Conservation (phyloP, 805 yeast genomes). For the Saturnispora saitoi region DNA sequence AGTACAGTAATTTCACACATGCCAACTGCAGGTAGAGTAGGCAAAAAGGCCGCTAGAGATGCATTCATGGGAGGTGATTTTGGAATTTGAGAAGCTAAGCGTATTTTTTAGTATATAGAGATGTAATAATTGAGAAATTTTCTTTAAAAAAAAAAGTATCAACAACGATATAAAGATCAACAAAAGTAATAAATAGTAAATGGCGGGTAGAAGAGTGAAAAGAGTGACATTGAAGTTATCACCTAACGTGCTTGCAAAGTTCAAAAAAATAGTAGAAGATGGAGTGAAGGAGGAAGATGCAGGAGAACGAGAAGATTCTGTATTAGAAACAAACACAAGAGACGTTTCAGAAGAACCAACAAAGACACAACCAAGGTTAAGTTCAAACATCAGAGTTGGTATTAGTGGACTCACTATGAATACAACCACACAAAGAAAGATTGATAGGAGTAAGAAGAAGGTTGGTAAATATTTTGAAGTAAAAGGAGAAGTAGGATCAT, state of each 20-base stretch:
- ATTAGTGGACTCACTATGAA: constrained; percentile 23
- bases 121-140: neutral
- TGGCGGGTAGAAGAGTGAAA: constrained; percentile 3
- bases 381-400: constrained; percentile 13
- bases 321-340: neutral
- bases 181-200: neutral
- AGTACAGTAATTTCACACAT: constrained; percentile 33
- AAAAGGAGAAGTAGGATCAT: constrained; percentile 13
- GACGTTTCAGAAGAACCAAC: neutral
- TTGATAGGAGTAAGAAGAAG: constrained; percentile 18
- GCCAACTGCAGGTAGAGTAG: constrained; percentile 39
- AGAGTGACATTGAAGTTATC: constrained; percentile 14
- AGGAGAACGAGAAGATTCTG: neutral
- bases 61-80: constrained; percentile 60
- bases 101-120: neutral
- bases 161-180: too few species aligned
- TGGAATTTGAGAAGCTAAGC: constrained; percentile 41
- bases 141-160: neutral
- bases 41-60: constrained; percentile 50
- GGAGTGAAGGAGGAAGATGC: neutral
- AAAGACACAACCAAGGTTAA: constrained; percentile 4
- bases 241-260: constrained; percentile 2
- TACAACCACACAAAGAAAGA: constrained; percentile 19
- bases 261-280: neutral
- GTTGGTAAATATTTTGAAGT: constrained; percentile 9